These are phyloP conservation scores for Hygrophila difformis DNA, from an alignment of 257 asterid species.

Conservation along the genomic window DNA sequence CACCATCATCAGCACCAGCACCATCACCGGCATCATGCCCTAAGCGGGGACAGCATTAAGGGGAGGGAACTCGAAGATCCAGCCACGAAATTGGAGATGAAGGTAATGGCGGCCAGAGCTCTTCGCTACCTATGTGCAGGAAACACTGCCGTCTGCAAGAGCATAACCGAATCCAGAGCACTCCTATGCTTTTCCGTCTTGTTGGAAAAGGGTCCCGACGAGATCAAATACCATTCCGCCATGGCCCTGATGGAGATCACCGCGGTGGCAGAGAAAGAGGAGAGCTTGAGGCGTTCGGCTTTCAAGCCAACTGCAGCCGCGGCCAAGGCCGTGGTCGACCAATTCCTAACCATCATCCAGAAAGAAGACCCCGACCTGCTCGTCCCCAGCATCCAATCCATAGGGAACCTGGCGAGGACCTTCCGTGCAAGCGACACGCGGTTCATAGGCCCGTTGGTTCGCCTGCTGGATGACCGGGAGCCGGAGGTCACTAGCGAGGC, in stretches of 20 bases:
- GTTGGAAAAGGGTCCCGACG: constrained; percentile 58
- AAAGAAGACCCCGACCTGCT: constrained; percentile 39
- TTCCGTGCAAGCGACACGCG: constrained; percentile 61
- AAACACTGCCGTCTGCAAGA: constrained; percentile 58
- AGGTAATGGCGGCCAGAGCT: constrained; percentile 85
- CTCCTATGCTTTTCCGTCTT: constrained; percentile 63
- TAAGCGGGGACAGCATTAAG: constrained; percentile 33
- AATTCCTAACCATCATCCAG: constrained; percentile 36
- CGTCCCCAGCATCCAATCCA: constrained; percentile 46
- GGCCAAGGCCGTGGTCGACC: constrained; percentile 63
- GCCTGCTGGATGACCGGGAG: constrained; percentile 45
- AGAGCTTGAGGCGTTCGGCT: constrained; percentile 48
- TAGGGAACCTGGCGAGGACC: constrained; percentile 59
- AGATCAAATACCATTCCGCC: constrained; percentile 59
- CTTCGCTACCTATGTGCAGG: constrained; percentile 62
- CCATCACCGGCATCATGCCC: constrained; percentile 17
- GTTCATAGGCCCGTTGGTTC: constrained; percentile 55
- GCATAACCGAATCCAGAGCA: constrained; percentile 80
- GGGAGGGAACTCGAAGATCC: constrained; percentile 77
- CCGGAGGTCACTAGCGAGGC: constrained; percentile 48
- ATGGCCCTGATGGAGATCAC: constrained; percentile 88
- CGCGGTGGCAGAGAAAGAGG: constrained; percentile 48
- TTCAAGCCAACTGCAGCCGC: constrained; percentile 72
- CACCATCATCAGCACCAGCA: constrained; percentile 35
- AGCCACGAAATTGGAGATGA: constrained; percentile 50